phyloP scores from a whole-genome alignment of 2,329 filamentous ascomycete genomes.

The Emericellopsis atlantica region DNA sequence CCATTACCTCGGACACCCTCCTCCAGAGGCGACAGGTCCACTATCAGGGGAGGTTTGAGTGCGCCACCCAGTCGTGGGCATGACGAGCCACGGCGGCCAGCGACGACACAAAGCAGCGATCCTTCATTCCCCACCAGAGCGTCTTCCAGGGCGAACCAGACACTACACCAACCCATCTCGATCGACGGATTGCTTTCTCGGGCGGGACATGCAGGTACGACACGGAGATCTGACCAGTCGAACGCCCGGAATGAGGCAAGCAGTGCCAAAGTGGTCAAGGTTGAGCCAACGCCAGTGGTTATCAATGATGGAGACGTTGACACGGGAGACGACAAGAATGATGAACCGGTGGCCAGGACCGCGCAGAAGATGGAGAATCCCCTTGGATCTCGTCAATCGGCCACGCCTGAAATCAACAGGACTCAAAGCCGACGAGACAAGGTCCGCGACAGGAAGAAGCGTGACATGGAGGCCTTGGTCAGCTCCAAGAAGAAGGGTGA shows the following conservation, averaged over 20 bases:
- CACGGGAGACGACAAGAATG: neutral
- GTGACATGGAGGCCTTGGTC: constrained; percentile 23
- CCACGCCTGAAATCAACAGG: constrained; percentile 4
- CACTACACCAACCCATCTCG: constrained; percentile 1
- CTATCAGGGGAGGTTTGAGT: neutral
- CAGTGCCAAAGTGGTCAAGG: neutral
- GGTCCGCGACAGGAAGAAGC: constrained; percentile 24
- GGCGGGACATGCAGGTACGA: neutral
- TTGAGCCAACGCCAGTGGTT: neutral
- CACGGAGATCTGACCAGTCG: neutral
- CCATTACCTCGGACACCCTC: neutral
- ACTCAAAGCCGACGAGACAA: constrained; percentile 20
- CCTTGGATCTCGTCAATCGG: constrained; percentile 5
- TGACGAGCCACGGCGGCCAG: neutral
- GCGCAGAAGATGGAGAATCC: constrained; percentile 8
- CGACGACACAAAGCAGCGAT: neutral
- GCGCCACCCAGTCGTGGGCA: neutral
- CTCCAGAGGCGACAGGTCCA: neutral
- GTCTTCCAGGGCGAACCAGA: neutral
- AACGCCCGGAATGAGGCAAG: neutral
- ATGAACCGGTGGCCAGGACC: neutral
- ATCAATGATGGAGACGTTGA: neutral
- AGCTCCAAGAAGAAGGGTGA: constrained; percentile 9
- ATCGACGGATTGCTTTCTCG: constrained; percentile 1
- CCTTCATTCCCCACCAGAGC: neutral